Evolutionary conservation across 345 rosid species (phyloP).

Genomic region (Litchi chinensis): DNA sequence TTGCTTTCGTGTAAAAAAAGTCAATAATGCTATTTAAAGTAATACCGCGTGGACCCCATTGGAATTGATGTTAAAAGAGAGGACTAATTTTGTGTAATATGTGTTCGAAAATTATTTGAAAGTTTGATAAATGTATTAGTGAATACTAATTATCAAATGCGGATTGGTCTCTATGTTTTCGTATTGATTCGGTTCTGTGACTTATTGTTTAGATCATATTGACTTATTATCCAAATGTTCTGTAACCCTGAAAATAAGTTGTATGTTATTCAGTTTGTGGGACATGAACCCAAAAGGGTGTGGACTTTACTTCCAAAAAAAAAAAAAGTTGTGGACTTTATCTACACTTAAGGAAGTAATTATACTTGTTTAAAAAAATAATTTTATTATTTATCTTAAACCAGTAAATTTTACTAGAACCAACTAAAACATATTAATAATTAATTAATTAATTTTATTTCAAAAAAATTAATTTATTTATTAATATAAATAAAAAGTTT

Average conservation of each 20-base stretch:
- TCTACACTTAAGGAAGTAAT: background rate
- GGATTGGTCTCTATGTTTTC: no score
- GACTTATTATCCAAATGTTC: no score
- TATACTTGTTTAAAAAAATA: background rate
- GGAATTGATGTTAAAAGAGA: background rate
- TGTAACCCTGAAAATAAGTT: no score
- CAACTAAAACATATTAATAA: background rate
- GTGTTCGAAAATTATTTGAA: no score
- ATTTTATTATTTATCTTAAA: background rate
- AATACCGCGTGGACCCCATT: conserved; percentile 24
- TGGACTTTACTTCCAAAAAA: background rate
- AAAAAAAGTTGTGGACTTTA: no score
- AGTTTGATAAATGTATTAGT: no score
- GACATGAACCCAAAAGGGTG: background rate
- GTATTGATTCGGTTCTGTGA: background rate
- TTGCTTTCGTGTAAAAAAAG: background rate
- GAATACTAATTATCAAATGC: no score
- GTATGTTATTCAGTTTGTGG: background rate
- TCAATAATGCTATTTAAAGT: conserved; percentile 17
- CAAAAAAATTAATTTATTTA: background rate
- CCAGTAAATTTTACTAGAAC: background rate
- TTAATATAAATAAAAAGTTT: background rate
- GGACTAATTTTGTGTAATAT: no score
- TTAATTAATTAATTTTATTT: no score
- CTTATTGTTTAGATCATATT: background rate